Evolutionary conservation across 768 basidiomycete species (phyloP).

Genomic region (Butyriboletus loyo): DNA sequence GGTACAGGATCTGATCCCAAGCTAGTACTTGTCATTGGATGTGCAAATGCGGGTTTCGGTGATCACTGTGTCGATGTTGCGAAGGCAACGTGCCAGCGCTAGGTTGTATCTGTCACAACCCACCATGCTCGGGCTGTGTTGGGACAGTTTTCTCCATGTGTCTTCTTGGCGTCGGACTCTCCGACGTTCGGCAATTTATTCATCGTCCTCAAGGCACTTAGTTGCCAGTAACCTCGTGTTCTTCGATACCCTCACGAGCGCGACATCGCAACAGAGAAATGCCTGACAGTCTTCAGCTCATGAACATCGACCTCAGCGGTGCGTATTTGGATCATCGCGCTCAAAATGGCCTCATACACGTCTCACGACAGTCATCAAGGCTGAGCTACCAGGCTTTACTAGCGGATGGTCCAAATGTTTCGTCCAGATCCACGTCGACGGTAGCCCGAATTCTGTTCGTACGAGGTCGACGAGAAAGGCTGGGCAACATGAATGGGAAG

Average conservation of each 20-base stretch:
- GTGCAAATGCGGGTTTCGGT: not conserved
- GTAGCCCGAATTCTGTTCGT: slow-evolving; percentile 5
- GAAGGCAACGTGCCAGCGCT: not conserved
- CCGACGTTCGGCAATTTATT: slow-evolving; percentile 1
- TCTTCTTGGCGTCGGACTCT: not conserved
- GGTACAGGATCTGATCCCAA: slow-evolving; percentile 36
- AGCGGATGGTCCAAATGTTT: slow-evolving; percentile 25
- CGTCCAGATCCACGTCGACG: slow-evolving; percentile 19
- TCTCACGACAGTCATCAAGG: slow-evolving; percentile 20
- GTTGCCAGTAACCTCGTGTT: not conserved
- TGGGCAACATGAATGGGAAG: not conserved
- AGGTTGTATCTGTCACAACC: too few species aligned
- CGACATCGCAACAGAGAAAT: not conserved
- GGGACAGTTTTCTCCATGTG: not conserved
- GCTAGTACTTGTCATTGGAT: not conserved
- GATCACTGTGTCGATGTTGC: not conserved
- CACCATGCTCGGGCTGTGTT: not conserved
- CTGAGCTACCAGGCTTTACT: slow-evolving; percentile 19
- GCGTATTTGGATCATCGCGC: not conserved
- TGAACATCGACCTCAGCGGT: slow-evolving; percentile 24
- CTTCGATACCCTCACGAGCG: not conserved
- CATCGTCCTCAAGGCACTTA: not conserved
- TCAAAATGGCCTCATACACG: not conserved
- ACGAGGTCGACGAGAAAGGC: slow-evolving; percentile 3
- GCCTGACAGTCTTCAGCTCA: slow-evolving; percentile 16